phyloP scores from a whole-genome alignment of 176 grass and related monocot genomes.

The Chloris gayana region DNA sequence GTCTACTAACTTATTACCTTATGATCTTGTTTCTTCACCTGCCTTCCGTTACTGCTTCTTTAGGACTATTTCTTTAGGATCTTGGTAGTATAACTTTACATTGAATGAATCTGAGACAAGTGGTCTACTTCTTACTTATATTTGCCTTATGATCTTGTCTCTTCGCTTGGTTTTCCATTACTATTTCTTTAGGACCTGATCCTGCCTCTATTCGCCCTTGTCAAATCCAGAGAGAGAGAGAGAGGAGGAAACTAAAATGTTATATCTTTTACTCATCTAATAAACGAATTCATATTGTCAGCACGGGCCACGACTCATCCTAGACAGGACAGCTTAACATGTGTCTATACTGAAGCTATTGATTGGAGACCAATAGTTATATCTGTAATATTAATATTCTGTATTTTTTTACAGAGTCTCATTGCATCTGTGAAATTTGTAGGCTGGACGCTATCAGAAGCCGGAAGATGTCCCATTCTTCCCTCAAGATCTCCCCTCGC shows the following conservation, averaged over 20 bases:
- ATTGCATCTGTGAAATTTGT: constrained; percentile 6
- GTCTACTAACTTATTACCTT: not conserved
- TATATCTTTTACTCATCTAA: not conserved
- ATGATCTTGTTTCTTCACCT: not conserved
- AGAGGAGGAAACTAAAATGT: not conserved
- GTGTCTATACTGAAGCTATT: not conserved
- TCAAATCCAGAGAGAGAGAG: not conserved
- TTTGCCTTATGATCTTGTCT: not conserved
- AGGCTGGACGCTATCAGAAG: constrained; percentile 81
- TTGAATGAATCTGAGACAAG: not conserved
- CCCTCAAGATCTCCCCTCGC: constrained; percentile 57
- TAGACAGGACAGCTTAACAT: not conserved
- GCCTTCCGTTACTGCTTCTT: not conserved
- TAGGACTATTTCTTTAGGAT: not conserved
- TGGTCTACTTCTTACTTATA: not conserved
- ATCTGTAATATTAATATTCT: not conserved
- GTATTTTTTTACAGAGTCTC: not conserved
- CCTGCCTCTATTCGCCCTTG: not conserved
- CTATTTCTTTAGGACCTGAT: not conserved
- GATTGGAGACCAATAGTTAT: not conserved
- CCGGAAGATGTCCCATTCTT: constrained; percentile 92
- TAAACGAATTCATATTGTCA: not conserved
- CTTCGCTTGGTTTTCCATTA: not conserved
- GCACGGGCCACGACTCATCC: not conserved
- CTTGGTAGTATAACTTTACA: not conserved